These are phyloP conservation scores for Podaxis pistillaris DNA, from an alignment of 768 basidiomycete species.

Conservation along the genomic window DNA sequence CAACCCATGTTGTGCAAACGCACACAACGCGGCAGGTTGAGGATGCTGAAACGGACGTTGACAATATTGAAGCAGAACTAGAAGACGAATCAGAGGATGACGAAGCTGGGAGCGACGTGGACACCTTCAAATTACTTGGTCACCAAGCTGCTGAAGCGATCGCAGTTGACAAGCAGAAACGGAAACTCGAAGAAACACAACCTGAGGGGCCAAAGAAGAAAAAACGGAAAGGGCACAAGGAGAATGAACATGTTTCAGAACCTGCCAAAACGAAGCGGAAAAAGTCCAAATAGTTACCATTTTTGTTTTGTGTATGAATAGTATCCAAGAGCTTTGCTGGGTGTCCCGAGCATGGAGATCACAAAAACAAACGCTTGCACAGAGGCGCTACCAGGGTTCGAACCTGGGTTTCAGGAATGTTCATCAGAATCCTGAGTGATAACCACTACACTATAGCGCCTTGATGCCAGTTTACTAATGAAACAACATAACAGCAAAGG, in stretches of 20 bases:
- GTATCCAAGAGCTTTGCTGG: too few relatives aligned
- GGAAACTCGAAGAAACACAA: neutral
- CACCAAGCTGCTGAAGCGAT: slow-evolving; percentile 20
- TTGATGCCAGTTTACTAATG: accelerated
- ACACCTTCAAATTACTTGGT: slow-evolving; percentile 22
- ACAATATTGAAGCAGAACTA: slow-evolving; percentile 10
- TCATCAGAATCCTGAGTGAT: slow-evolving; percentile 41
- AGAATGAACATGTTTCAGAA: slow-evolving; percentile 18
- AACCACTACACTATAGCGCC: slow-evolving; percentile 40
- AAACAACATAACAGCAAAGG: neutral
- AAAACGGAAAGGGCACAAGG: slow-evolving; percentile 26
- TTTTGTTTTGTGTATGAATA: too few relatives aligned
- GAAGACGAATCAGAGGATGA: slow-evolving; percentile 21
- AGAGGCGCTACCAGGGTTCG: slow-evolving; percentile 45
- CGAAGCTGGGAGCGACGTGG: slow-evolving; percentile 14
- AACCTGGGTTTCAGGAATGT: slow-evolving; percentile 44
- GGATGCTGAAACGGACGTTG: slow-evolving; percentile 20
- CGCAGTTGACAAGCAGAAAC: slow-evolving; percentile 18
- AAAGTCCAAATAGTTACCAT: slow-evolving; percentile 1
- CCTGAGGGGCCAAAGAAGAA: slow-evolving; percentile 11
- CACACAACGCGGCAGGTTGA: slow-evolving; percentile 19
- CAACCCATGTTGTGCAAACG: slow-evolving; percentile 39
- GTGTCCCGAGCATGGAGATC: neutral
- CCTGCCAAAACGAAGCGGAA: slow-evolving; percentile 15
- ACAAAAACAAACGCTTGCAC: neutral